Conservation (phyloP, 257 asterid genomes). For the Przewalskia tangutica region DNA sequence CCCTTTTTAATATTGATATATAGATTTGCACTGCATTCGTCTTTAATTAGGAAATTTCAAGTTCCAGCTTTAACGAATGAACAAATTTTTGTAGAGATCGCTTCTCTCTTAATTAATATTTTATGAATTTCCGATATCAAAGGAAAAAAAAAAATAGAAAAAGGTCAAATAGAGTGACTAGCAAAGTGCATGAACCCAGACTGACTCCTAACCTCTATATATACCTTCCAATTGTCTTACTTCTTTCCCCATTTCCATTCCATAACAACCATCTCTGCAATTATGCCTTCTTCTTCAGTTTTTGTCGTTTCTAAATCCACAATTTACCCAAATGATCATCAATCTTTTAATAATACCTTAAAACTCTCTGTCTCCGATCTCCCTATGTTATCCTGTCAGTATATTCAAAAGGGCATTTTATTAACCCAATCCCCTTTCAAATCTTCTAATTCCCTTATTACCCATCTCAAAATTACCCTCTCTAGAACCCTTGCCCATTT, state of each 20-base stretch:
- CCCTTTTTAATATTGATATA: too few relatives aligned
- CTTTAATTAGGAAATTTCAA: not conserved
- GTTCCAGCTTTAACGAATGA: not conserved
- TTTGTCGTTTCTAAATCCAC: constrained; percentile 54
- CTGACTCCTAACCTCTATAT: not conserved
- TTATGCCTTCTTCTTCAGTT: constrained; percentile 66
- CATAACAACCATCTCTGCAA: not conserved
- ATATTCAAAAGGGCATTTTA: constrained; percentile 85
- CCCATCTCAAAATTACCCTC: constrained; percentile 58
- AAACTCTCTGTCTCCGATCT: constrained; percentile 93
- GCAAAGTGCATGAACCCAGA: constrained; percentile 11
- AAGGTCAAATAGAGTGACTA: not conserved
- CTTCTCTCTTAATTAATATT: not conserved
- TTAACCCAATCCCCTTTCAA: constrained; percentile 43
- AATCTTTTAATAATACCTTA: constrained; percentile 30
- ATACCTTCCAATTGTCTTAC: not conserved
- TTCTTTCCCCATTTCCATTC: not conserved
- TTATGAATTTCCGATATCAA: too few relatives aligned
- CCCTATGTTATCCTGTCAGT: constrained; percentile 93
- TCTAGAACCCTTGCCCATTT: constrained; percentile 60
- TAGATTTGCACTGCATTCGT: too few relatives aligned
- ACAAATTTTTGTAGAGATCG: not conserved
- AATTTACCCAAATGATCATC: constrained; percentile 41
- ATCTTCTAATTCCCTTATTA: constrained; percentile 32
- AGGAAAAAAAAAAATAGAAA: too few relatives aligned